A percentile compares a stretch with the other conserved stretches of the same genome.
phyloP scores from a whole-genome alignment of 2,329 filamentous ascomycete species.

The Elsinoe batatas region DNA sequence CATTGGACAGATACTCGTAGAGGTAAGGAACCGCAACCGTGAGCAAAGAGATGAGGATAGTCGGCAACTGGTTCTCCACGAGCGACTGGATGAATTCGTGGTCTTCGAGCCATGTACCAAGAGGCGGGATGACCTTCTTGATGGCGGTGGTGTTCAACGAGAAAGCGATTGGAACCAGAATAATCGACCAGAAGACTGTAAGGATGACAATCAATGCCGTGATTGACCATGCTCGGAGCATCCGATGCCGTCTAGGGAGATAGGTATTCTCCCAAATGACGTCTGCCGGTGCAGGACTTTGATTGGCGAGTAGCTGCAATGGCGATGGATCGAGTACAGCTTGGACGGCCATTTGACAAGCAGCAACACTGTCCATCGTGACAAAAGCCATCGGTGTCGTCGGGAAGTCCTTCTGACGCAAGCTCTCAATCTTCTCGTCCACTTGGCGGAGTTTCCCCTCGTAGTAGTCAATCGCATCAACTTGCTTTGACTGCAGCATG shows the following conservation, averaged over 20 bases:
- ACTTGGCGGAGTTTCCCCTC: slow-evolving; percentile 71
- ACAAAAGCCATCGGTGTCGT: slow-evolving; percentile 84
- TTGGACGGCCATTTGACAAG: slow-evolving; percentile 90
- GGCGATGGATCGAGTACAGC: slow-evolving; percentile 86
- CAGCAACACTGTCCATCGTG: slow-evolving; percentile 91
- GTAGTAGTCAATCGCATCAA: slow-evolving; percentile 92
- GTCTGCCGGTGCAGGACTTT: slow-evolving; percentile 79
- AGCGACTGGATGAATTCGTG: slow-evolving; percentile 65
- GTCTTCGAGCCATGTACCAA: slow-evolving; percentile 56
- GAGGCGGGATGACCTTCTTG: slow-evolving; percentile 56
- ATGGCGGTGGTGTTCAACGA: slow-evolving; percentile 76
- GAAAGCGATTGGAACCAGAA: slow-evolving; percentile 69
- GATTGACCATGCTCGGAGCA: slow-evolving; percentile 71
- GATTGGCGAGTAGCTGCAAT: slow-evolving; percentile 71
- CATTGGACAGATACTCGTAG: slow-evolving; percentile 84
- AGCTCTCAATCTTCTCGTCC: slow-evolving; percentile 61
- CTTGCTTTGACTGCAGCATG: slow-evolving; percentile 57
- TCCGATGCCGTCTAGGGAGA: slow-evolving; percentile 60
- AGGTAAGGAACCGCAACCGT: slow-evolving; percentile 86
- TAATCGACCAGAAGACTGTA: slow-evolving; percentile 78
- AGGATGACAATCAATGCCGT: slow-evolving; percentile 74
- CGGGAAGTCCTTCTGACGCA: slow-evolving; percentile 65
- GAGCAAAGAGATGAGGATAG: slow-evolving; percentile 72
- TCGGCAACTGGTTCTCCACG: slow-evolving; percentile 80
- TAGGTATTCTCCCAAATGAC: slow-evolving; percentile 97